Conservation (phyloP, 1,284 basidiomycete genomes). For the Golubevia sp. region DNA sequence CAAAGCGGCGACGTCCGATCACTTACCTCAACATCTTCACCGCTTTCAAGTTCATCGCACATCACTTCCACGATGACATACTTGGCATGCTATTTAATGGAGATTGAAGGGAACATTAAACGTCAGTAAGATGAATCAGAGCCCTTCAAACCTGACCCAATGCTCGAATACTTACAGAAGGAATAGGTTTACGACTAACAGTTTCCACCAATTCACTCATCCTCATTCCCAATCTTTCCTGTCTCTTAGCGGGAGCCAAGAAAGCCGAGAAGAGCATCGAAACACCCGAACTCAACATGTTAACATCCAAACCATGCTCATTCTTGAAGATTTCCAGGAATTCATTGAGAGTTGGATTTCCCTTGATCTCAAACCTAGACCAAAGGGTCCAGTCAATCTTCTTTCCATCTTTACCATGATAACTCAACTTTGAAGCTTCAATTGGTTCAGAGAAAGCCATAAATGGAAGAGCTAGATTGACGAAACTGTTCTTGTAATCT, state of each 20-base stretch:
- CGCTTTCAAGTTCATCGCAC: conserved; percentile 42
- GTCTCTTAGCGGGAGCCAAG: conserved; percentile 48
- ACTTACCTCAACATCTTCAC: conserved; percentile 59
- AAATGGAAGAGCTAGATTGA: conserved; percentile 97
- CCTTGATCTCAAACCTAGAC: conserved; percentile 92
- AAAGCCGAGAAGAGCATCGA: conserved; percentile 89
- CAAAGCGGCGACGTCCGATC: too few species aligned
- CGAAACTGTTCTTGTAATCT: conserved; percentile 96
- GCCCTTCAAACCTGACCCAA: too few species aligned
- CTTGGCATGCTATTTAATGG: conserved; percentile 25
- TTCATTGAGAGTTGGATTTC: conserved; percentile 85
- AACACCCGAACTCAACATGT: conserved; percentile 95
- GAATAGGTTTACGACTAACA: conserved; percentile 90
- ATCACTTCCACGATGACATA: conserved; percentile 57
- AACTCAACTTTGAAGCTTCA: conserved; percentile 68
- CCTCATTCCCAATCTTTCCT: conserved; percentile 61
- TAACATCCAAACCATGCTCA: conserved; percentile 83
- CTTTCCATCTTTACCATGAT: conserved; percentile 22
- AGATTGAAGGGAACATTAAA: too few species aligned
- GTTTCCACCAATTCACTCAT: conserved; percentile 89
- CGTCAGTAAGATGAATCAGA: too few species aligned
- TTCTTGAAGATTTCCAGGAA: conserved; percentile 83
- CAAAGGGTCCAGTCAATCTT: conserved; percentile 88
- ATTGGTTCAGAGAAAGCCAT: conserved; percentile 99
- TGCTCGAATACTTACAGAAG: too few species aligned